These are phyloP conservation scores for Umbelopsis sp. DNA, from an alignment of 371 early-diverging fungal species.

Conservation along the genomic window DNA sequence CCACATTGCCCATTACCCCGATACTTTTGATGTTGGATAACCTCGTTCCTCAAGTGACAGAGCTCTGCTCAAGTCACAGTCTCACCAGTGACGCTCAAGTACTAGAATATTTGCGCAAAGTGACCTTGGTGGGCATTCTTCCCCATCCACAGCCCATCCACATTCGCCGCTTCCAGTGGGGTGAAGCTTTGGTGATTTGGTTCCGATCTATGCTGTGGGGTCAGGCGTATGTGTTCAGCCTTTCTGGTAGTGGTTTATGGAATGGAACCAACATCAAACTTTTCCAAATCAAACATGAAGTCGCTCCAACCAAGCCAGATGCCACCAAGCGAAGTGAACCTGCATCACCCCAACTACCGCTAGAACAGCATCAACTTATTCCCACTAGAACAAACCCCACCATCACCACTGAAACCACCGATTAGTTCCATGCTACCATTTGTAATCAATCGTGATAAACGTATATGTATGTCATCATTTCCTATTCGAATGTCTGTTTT, in stretches of 20 bases:
- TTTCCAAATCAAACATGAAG: conserved; percentile 57
- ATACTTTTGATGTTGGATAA: conserved; percentile 60
- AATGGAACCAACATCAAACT: conserved; percentile 64
- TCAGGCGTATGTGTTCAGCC: conserved; percentile 59
- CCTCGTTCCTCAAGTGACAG: conserved; percentile 37
- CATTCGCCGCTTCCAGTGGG: conserved; percentile 58
- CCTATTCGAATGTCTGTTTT: no score
- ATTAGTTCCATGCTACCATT: background rate
- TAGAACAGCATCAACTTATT: conserved; percentile 12
- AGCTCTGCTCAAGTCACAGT: conserved; percentile 21
- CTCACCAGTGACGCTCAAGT: conserved; percentile 42
- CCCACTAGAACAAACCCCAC: background rate
- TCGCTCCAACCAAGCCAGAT: background rate
- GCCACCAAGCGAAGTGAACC: background rate
- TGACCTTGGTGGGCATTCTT: conserved; percentile 44
- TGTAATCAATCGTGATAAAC: background rate
- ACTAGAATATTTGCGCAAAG: conserved; percentile 36
- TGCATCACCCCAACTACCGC: background rate
- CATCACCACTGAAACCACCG: background rate
- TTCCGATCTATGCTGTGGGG: conserved; percentile 72
- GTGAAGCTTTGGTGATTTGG: conserved; percentile 66
- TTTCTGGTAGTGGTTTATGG: conserved; percentile 62
- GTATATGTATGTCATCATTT: no score
- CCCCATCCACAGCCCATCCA: conserved; percentile 41
- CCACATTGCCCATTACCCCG: conserved; percentile 67